phyloP scores from a whole-genome alignment of 2,329 filamentous ascomycete species.

The Ascochyta viciae-villosae region DNA sequence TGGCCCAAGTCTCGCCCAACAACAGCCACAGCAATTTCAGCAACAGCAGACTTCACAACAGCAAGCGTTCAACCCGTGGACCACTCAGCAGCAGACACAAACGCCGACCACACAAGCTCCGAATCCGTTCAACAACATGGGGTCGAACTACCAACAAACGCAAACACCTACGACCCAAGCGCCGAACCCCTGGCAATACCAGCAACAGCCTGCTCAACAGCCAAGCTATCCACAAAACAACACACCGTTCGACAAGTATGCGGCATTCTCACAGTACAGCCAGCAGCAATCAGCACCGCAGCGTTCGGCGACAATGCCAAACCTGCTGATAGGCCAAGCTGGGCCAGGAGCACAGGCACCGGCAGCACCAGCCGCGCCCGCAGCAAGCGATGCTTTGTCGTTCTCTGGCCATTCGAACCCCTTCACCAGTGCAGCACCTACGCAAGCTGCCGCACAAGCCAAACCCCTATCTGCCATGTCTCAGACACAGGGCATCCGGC shows the following conservation, averaged over 20 bases:
- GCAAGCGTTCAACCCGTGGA: constrained; percentile 35
- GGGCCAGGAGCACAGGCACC: constrained; percentile 24
- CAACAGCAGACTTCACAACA: constrained; percentile 21
- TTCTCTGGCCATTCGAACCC: constrained; percentile 43
- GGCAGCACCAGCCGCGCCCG: constrained; percentile 41
- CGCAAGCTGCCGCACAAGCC: constrained; percentile 52
- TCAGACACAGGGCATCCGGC: constrained; percentile 43
- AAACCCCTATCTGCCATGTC: constrained; percentile 62
- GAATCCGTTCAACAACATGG: constrained; percentile 37
- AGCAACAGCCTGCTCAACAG: constrained; percentile 27
- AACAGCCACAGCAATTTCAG: constrained; percentile 51
- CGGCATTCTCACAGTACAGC: constrained; percentile 13
- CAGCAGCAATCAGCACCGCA: constrained; percentile 18
- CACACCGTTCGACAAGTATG: constrained; percentile 13
- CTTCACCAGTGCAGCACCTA: constrained; percentile 52
- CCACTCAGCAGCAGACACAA: constrained; percentile 27
- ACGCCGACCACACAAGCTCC: constrained; percentile 22
- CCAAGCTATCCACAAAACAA: constrained; percentile 25
- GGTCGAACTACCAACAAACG: constrained; percentile 24
- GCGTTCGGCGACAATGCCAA: constrained; percentile 22
- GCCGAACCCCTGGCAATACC: constrained; percentile 36
- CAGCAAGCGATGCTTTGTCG: constrained; percentile 20
- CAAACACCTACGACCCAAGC: constrained; percentile 20
- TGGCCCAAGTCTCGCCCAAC: constrained; percentile 53
- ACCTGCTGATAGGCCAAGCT: constrained; percentile 17